Evolutionary conservation across 495 filamentous ascomycete genomes (phyloP).

Genomic region (Tuber brumale): DNA sequence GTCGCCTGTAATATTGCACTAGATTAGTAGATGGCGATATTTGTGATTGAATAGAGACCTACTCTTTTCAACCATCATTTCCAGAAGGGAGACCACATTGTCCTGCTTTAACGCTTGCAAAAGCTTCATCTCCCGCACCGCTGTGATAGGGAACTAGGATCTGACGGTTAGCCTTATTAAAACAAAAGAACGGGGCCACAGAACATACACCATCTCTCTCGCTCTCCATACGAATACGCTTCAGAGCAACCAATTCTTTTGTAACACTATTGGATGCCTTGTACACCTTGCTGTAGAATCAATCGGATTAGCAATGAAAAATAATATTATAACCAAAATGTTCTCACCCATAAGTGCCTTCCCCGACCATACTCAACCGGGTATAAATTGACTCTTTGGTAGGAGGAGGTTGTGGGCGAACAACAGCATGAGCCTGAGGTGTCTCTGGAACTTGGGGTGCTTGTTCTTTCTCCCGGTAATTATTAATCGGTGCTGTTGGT

Average conservation of each 20-base stretch:
- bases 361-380: conserved; percentile 41
- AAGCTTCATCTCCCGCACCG: conserved; percentile 92
- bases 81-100: conserved; percentile 80
- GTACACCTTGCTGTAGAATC: conserved; percentile 91
- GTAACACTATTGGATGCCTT: conserved; percentile 96
- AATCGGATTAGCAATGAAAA: not conserved
- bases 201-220: conserved; percentile 68
- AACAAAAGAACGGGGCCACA: not conserved
- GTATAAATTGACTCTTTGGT: conserved; percentile 40
- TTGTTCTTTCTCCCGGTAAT: conserved; percentile 16
- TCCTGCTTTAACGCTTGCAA: conserved; percentile 86
- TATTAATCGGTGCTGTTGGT: not conserved
- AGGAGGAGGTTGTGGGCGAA: conserved; percentile 6
- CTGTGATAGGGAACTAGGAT: conserved; percentile 76
- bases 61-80: conserved; percentile 98
- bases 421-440: conserved; percentile 14
- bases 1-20: conserved; percentile 47
- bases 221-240: conserved; percentile 91
- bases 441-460: conserved; percentile 12
- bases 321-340: not conserved
- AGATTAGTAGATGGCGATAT: not conserved
- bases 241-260: conserved; percentile 80
- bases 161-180: conserved; percentile 17
- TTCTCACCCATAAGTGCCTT: conserved; percentile 41
- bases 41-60: not conserved